Conservation (phyloP, 169 alveolate species). For the Plasmodium knowlesi region DNA sequence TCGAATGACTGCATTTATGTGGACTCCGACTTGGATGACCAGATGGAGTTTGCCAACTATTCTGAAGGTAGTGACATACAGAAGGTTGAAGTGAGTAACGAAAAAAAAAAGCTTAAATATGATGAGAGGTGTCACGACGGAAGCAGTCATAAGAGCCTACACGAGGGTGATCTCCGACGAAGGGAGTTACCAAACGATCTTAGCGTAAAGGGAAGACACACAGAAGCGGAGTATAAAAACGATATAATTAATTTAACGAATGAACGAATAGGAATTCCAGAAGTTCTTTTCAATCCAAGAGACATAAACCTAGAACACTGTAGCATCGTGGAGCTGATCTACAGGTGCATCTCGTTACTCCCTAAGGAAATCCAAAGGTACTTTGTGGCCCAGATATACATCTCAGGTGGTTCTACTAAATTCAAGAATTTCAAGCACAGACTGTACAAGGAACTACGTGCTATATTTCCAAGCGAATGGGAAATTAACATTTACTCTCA, state of each 20-base stretch:
- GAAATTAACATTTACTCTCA: slow-evolving; percentile 73
- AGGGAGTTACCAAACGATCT: slow-evolving; percentile 2
- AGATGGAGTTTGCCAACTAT: slow-evolving; percentile 28
- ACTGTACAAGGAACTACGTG: slow-evolving; percentile 79
- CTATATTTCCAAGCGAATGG: slow-evolving; percentile 76
- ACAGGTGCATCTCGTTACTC: slow-evolving; percentile 78
- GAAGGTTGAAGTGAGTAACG: neutral
- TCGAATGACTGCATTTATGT: slow-evolving; percentile 33
- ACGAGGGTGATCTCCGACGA: neutral
- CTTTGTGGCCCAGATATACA: slow-evolving; percentile 76
- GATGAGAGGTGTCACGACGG: neutral
- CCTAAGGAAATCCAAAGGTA: slow-evolving; percentile 80
- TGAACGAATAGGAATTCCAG: slow-evolving; percentile 82
- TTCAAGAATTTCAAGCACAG: slow-evolving; percentile 80
- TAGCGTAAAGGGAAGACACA: neutral
- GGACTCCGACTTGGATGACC: slow-evolving; percentile 54
- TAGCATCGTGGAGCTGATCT: slow-evolving; percentile 80
- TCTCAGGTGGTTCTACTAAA: slow-evolving; percentile 83
- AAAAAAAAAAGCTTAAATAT: neutral
- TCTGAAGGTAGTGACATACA: neutral
- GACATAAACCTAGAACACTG: slow-evolving; percentile 81
- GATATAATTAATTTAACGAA: slow-evolving; percentile 77
- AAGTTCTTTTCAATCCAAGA: slow-evolving; percentile 80
- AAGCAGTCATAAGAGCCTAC: no score
- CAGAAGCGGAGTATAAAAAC: neutral